Percentiles rank a stretch among this genome's conserved stretches.
Conservation (phyloP, 2,329 filamentous ascomycete genomes). For the Aotearoamyces nothofagi region DNA sequence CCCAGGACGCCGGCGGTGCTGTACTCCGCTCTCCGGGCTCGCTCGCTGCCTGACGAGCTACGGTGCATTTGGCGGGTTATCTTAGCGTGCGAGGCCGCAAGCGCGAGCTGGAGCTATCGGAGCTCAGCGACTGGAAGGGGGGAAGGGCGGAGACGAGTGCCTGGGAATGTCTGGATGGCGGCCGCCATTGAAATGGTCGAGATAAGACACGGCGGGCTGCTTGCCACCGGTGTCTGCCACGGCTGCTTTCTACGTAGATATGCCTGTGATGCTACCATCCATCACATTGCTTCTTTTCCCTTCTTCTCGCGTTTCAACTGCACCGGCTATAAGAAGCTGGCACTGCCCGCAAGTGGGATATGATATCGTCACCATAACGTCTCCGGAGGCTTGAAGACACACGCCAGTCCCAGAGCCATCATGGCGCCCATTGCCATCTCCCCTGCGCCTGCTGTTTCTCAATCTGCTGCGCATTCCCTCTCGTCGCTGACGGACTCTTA, state of each 20-base stretch:
- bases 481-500: slow-evolving; percentile 57
- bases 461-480: slow-evolving; percentile 23
- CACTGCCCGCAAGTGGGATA: neutral
- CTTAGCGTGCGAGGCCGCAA: too few relatives aligned
- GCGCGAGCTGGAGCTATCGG: too few relatives aligned
- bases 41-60: too few relatives aligned
- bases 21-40: too few relatives aligned
- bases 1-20: too few relatives aligned
- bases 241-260: neutral
- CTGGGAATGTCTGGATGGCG: neutral
- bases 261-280: neutral
- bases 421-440: slow-evolving; percentile 44
- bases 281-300: neutral
- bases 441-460: slow-evolving; percentile 23
- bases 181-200: neutral
- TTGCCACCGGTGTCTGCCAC: neutral
- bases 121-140: neutral
- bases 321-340: neutral
- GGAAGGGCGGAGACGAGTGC: neutral
- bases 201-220: neutral
- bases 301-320: neutral
- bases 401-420: neutral
- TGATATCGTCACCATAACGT: neutral
- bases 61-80: too few relatives aligned
- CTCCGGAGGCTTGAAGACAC: neutral